Base-by-base conservation (phyloP, 2,329 filamentous ascomycete genomes). In the Talaromyces pinophilus region DNA sequence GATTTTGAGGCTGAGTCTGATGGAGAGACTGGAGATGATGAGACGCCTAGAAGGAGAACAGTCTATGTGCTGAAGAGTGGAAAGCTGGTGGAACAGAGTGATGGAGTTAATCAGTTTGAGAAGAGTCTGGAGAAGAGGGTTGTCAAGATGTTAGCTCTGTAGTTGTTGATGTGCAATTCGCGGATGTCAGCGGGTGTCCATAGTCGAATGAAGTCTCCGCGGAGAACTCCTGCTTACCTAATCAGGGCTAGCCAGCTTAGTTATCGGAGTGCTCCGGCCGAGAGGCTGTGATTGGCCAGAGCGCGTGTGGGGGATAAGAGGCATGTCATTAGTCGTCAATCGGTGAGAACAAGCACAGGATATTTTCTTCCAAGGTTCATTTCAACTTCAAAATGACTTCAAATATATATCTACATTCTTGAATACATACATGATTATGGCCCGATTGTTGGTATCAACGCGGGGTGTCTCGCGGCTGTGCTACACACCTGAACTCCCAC, bases 41-140 rank as follows among this genome's bases (percentile, higher is more conserved):
- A 72, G 0, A 72, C 72, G 30, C 81, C 61, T 19, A 60, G 85
- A 57, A 81, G 85, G 64, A 80, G 88, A 25, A 74, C 82, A 0
- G 85, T 91, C 46, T 91, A 87, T 75, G 81, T 88, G 55, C 72
- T 92, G 54, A 87, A 84, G 62, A 80, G 77, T 2, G 88, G 88
- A 0, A 83, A 81, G 69, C 74, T 92, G 79, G 80, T 76, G 30
- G 77, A 81, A 57, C 78, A 91, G 70, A 78, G 84, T 62, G 82
- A 82, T 7, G 89, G 90, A 0, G 88, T 91, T 65, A 81, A 85
- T 55, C 84, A 87, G 72, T 92, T 92, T 76, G 89, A 90, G 76
- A 77, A 83, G 63, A 81, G 84, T 57, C 81, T 91, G 74, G 85
- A 88, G 74, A 89, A 84, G 78, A 82, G 84, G 68, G 87, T 87